phyloP scores from a whole-genome alignment of 352 stramenopile species.

The Phytophthora foliorum region DNA sequence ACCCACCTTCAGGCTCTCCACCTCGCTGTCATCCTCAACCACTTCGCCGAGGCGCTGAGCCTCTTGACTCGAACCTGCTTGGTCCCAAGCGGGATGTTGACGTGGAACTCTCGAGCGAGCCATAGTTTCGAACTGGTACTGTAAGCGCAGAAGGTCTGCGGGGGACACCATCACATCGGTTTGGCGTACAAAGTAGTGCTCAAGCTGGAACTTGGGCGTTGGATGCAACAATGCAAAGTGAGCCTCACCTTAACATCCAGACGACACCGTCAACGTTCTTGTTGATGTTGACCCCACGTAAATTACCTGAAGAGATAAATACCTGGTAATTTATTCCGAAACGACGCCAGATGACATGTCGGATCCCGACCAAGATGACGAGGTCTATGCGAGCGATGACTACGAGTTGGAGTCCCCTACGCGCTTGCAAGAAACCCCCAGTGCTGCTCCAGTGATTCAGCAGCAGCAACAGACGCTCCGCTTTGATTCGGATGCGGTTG shows the following conservation, averaged over 20 bases:
- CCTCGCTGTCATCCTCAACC: conserved; percentile 11
- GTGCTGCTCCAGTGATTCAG: neutral
- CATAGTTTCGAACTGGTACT: conserved; percentile 29
- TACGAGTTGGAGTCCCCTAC: conserved; percentile 43
- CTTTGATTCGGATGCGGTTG: conserved; percentile 11
- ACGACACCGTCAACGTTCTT: too few relatives aligned
- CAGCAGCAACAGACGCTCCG: conserved; percentile 16
- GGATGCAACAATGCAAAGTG: conserved; percentile 15
- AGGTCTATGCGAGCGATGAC: conserved; percentile 42
- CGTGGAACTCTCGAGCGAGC: conserved; percentile 15
- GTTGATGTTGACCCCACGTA: too few relatives aligned
- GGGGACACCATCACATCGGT: conserved; percentile 12
- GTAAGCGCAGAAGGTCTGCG: conserved; percentile 25
- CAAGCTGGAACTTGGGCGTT: conserved; percentile 1
- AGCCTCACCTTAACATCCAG: too few relatives aligned
- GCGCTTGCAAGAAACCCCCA: neutral
- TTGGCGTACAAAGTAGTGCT: too few relatives aligned
- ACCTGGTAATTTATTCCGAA: neutral
- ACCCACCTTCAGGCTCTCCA: conserved; percentile 19
- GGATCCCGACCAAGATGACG: conserved; percentile 23
- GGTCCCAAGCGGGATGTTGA: conserved; percentile 4
- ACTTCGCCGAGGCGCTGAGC: conserved; percentile 15
- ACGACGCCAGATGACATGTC: conserved; percentile 34
- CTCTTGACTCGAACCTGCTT: conserved; percentile 23
- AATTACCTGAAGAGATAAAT: conserved; percentile 1